Evolutionary conservation across 2,329 filamentous ascomycete genomes (phyloP), one percentile per base, ranked within the genome.

Genomic region (Colletotrichum viniferum): DNA sequence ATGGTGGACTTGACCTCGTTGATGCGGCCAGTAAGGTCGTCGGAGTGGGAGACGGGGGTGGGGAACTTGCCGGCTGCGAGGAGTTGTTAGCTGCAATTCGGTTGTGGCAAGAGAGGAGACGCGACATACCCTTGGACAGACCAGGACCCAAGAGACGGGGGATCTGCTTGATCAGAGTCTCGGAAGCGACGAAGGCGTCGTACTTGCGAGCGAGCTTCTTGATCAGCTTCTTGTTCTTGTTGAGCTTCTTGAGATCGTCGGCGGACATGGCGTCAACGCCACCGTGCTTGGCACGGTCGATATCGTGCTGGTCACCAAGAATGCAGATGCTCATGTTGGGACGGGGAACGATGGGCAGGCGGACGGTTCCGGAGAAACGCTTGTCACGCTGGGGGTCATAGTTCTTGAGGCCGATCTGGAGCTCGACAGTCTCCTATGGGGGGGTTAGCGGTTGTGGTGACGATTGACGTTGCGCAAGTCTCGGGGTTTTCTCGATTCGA

Each of bases 161-260:
- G 84, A 99, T 98, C 92, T 98, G 96, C 94, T 98, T 98, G 94
- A 99, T 98, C 85, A 99, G 91, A 85, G 94, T 91, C 86, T 99
- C 97, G 86, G 96, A 98, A 87, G 97, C 94, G 86, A 99, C 90
- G 91, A 99, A 99, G 83, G 97, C 97, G 89, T 99, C 97, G 94
- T 99, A 98, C 92, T 99, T 99, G 93, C 96, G 96, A 79, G 97
- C 97, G 81, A 99, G 95, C 94, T 99, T 99, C 96, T 99, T 99
- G 94, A 99, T 98, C 85, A 98, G 94, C 94, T 99, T 99, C 95
- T 99, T 98, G 95, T 99, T 99, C 95, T 99, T 99, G 94, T 99
- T 99, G 82, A 99, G 95, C 94, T 99, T 99, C 95, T 99, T 99
- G 90, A 99, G 90, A 89, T 99, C 97, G 85, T 99, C 97, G 81